Evolutionary conservation across 495 filamentous ascomycete species (phyloP).

Genomic region (Cenococcum geophilum): DNA sequence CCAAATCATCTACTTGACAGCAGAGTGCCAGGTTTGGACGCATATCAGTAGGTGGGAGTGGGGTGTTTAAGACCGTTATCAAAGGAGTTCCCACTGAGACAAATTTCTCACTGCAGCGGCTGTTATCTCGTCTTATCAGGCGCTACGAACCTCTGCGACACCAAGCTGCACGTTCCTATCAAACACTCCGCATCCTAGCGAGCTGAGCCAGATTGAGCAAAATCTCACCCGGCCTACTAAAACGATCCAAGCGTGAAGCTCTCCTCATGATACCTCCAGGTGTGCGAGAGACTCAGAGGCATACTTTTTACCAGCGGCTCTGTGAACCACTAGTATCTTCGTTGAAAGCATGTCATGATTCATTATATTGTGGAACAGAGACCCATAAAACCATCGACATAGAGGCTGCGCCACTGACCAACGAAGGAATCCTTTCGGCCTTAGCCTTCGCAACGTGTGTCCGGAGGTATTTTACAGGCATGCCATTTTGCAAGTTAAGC

Average conservation of each 20-base stretch:
- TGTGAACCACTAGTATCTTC: too few relatives aligned
- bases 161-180: neutral
- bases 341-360: too few relatives aligned
- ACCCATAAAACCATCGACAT: too few relatives aligned
- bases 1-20: neutral
- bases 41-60: neutral
- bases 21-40: neutral
- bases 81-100: neutral
- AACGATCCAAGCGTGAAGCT: neutral
- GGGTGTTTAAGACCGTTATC: neutral
- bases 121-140: conserved; percentile 1
- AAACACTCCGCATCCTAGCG: neutral
- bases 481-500: neutral
- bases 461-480: neutral
- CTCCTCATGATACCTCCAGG: neutral
- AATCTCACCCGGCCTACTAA: neutral
- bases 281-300: too few relatives aligned
- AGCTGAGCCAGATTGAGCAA: neutral
- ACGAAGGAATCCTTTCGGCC: too few relatives aligned
- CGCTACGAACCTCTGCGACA: neutral
- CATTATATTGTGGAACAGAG: too few relatives aligned
- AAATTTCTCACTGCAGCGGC: neutral
- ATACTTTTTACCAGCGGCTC: too few relatives aligned
- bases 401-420: too few relatives aligned
- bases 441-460: neutral